These are phyloP conservation scores for Calonectria henricotiae DNA, from an alignment of 2,329 filamentous ascomycete species.

Conservation along the genomic window DNA sequence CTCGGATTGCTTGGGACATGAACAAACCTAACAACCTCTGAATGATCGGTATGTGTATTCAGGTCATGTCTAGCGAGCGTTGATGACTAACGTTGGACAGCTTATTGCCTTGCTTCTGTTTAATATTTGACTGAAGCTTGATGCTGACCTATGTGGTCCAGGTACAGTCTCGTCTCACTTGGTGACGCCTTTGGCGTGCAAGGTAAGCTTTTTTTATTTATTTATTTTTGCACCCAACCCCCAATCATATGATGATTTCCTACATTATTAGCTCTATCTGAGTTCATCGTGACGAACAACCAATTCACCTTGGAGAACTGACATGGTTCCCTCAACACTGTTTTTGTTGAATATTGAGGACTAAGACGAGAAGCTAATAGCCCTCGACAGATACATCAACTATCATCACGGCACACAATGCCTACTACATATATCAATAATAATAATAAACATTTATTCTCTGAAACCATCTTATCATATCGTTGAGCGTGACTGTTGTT, in stretches of 20 bases:
- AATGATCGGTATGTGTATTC: conserved; percentile 63
- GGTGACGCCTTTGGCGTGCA: neutral
- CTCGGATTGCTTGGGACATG: conserved; percentile 65
- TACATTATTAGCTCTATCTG: conserved; percentile 65
- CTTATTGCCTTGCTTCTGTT: conserved; percentile 23
- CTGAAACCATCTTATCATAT: neutral
- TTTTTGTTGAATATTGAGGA: conserved; percentile 27
- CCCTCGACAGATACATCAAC: neutral
- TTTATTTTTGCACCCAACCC: conserved; percentile 16
- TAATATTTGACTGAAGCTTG: conserved; percentile 5
- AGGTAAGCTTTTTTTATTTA: conserved; percentile 38
- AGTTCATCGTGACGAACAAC: conserved; percentile 72
- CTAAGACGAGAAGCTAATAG: conserved; percentile 26
- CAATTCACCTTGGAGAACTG: conserved; percentile 77
- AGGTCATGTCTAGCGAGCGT: neutral
- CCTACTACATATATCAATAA: neutral
- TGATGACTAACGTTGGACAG: conserved; percentile 35
- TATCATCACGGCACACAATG: no score
- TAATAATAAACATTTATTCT: neutral
- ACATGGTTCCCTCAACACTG: conserved; percentile 53
- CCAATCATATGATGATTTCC: conserved; percentile 67
- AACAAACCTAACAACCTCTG: conserved; percentile 71
- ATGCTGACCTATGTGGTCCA: conserved; percentile 43
- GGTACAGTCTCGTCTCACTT: conserved; percentile 16
- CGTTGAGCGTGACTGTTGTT: conserved; percentile 24